phyloP scores from a whole-genome alignment of 805 yeast genomes.

The Metschnikowia continentalis region DNA sequence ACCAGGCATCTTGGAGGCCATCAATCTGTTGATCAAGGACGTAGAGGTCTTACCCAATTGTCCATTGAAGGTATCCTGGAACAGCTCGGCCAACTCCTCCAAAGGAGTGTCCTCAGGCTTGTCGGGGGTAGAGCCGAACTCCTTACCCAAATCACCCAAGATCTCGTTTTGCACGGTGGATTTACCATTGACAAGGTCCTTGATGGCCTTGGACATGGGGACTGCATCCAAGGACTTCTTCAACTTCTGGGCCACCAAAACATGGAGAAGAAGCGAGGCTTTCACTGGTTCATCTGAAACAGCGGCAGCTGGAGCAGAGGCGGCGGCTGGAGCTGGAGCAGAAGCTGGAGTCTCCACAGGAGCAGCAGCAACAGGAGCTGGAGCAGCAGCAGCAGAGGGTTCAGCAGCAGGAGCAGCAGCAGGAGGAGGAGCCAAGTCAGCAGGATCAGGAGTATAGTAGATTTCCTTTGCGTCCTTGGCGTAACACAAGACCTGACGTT shows the following conservation, averaged over 20 bases:
- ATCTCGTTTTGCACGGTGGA: conserved; percentile 98
- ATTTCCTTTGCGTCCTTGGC: conserved; percentile 95
- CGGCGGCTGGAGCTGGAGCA: conserved; percentile 65
- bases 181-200: conserved; percentile 97
- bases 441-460: conserved; percentile 86
- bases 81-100: conserved; percentile 89
- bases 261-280: conserved; percentile 78
- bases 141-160: conserved; percentile 97
- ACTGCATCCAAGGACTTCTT: conserved; percentile 85
- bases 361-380: conserved; percentile 53
- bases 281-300: conserved; percentile 87
- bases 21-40: conserved; percentile 82
- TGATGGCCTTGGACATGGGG: conserved; percentile 88
- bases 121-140: conserved; percentile 96
- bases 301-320: conserved; percentile 73
- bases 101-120: conserved; percentile 98
- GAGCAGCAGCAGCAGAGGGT: conserved; percentile 42
- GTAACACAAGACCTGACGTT: conserved; percentile 92
- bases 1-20: conserved; percentile 99
- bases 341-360: conserved; percentile 63
- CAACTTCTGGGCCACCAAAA: conserved; percentile 90
- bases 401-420: conserved; percentile 39
- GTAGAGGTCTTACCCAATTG: conserved; percentile 90
- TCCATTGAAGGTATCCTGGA: conserved; percentile 89
- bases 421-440: conserved; percentile 35